These are phyloP conservation scores for Suillus tomentosus DNA, from an alignment of 768 basidiomycete genomes.

Conservation along the genomic window DNA sequence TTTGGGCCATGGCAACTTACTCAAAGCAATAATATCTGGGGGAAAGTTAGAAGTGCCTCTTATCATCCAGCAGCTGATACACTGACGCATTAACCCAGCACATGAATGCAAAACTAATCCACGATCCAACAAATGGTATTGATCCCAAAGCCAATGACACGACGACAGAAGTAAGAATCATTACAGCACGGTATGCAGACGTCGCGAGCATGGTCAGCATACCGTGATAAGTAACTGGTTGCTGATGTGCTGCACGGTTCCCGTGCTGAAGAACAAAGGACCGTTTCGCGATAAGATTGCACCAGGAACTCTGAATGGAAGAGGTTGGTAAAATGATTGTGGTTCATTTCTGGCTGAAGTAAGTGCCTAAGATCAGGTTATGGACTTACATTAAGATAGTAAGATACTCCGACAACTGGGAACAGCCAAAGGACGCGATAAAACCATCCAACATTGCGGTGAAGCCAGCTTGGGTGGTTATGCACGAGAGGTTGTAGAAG, in stretches of 20 bases:
- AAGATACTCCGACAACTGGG: conserved; percentile 72
- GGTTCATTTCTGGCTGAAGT: neutral
- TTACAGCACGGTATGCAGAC: conserved; percentile 79
- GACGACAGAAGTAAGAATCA: conserved; percentile 76
- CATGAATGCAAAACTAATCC: conserved; percentile 67
- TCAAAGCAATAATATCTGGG: conserved; percentile 88
- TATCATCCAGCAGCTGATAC: conserved; percentile 4
- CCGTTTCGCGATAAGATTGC: conserved; percentile 71
- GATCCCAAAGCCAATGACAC: conserved; percentile 64
- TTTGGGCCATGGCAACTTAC: conserved; percentile 37
- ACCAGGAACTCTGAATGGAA: conserved; percentile 68
- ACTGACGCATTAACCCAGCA: conserved; percentile 90
- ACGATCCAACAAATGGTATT: conserved; percentile 66
- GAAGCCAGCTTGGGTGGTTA: conserved; percentile 64
- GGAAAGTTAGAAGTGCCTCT: conserved; percentile 7
- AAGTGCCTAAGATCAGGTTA: too few relatives aligned
- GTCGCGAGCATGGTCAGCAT: conserved; percentile 75
- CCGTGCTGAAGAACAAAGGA: conserved; percentile 75
- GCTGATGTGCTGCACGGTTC: conserved; percentile 50
- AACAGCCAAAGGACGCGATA: conserved; percentile 80
- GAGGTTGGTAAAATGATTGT: neutral
- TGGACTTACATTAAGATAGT: conserved; percentile 77
- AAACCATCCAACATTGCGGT: conserved; percentile 73
- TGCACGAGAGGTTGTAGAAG: conserved; percentile 68
- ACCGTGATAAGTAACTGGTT: conserved; percentile 64